Evolutionary conservation across 148 eudicot genomes (phyloP), one percentile per base, ranked within the genome.

Genomic region (Limonium bicolor): DNA sequence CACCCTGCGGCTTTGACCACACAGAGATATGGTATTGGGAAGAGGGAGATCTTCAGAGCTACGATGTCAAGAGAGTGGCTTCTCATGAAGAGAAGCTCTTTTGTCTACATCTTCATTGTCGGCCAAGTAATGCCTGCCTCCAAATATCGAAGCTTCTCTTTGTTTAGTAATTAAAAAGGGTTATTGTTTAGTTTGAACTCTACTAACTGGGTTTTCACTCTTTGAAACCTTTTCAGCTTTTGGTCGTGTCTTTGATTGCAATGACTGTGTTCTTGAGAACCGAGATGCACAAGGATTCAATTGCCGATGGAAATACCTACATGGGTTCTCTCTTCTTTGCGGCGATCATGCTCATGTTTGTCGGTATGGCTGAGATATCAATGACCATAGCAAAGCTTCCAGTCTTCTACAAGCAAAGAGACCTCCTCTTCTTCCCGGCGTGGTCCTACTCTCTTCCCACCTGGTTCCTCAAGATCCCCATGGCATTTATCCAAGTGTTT

Each of bases 1-100:
- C 95, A 80, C 50, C 92, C 86, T 12, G 92, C 92, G 17, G 95
- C 95, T 27, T 61, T 80, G 40, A 70, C 86, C 3, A 74, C 77
- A 0, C 21, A 54, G 16, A 74, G 58, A 40, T 85, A 66, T 46
- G 86, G 95, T 25, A 45, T 72, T 16, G 48, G 54, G 3, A 60
- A 18, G 51, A 72, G 24, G 46, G 82, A 85, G 36, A 65, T 55
- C 42, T 20, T 85, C 20, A 80, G 67, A 63, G 86, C 80, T 14
- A 41, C 61, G 54, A 43, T 56, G 22, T 54, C 72, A 3, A 64
- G 95, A 56, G 92, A 80, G 40, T 48, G 41, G 39, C 60, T 80
- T 64, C 64, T 85, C 13, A 80, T 80, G 80, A 77, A 80, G 64
- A 77, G 95, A 52, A 74, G 74, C 41, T 76, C 86, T 7, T 85